A percentile compares a stretch with the other conserved stretches of the same genome.
Evolutionary conservation across 163 green algal genomes (phyloP).

Genomic region (Volvox carteri): DNA sequence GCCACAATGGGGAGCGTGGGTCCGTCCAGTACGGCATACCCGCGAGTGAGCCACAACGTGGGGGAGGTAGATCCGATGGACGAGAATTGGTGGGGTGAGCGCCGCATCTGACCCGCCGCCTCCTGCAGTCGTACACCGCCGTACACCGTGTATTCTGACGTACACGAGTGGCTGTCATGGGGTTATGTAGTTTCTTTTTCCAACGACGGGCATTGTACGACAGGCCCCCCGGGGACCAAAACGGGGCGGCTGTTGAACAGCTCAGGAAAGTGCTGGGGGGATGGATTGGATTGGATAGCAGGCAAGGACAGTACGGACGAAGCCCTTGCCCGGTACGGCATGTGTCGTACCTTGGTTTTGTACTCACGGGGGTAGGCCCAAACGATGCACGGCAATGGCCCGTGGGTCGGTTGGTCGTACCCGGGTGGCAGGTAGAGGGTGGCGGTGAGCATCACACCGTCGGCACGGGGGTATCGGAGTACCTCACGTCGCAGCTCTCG

Average conservation of each 20-base stretch:
- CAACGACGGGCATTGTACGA: too few species aligned
- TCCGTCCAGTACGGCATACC: constrained; percentile 96
- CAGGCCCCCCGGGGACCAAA: too few species aligned
- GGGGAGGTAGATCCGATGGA: constrained; percentile 88
- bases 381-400: constrained; percentile 90
- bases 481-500: constrained; percentile 81
- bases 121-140: too few species aligned
- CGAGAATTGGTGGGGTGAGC: constrained; percentile 91
- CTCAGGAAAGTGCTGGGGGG: too few species aligned
- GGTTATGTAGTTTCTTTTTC: too few species aligned
- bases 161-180: too few species aligned
- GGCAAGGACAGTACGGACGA: too few species aligned
- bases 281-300: too few species aligned
- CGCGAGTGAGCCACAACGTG: constrained; percentile 89
- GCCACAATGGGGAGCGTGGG: constrained; percentile 96
- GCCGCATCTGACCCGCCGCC: constrained; percentile 93
- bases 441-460: constrained; percentile 96
- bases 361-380: constrained; percentile 96
- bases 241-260: too few species aligned
- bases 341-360: constrained; percentile 96
- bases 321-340: too few species aligned
- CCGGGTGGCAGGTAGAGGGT: constrained; percentile 96
- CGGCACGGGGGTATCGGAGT: constrained; percentile 92
- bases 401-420: constrained; percentile 88
- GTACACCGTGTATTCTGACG: too few species aligned